A percentile compares a stretch with the other conserved stretches of the same genome.
phyloP scores from a whole-genome alignment of 257 asterid species.

The Solanum phureja region DNA sequence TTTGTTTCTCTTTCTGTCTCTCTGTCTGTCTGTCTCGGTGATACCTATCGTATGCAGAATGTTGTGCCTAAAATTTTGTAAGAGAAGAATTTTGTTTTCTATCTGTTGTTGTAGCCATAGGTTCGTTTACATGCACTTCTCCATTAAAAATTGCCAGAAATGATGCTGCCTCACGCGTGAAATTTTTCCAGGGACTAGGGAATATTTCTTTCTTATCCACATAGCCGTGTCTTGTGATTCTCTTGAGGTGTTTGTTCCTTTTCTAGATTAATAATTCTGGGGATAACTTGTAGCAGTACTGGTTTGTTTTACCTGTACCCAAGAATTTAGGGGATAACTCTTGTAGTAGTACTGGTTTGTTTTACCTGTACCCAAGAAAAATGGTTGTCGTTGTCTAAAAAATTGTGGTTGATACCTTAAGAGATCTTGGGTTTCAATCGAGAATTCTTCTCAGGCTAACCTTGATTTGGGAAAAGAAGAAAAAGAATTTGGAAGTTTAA shows the following conservation, averaged over 20 bases:
- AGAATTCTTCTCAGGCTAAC: neutral
- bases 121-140: neutral
- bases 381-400: neutral
- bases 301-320: neutral
- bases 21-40: neutral
- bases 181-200: neutral
- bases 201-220: neutral
- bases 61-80: neutral
- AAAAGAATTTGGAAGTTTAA: neutral
- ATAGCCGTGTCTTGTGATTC: neutral
- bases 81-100: neutral
- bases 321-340: neutral
- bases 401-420: neutral
- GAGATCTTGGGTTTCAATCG: neutral
- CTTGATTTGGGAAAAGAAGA: neutral
- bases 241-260: neutral
- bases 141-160: neutral
- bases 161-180: neutral
- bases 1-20: neutral
- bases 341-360: neutral
- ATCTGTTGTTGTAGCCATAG: neutral
- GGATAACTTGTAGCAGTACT: neutral
- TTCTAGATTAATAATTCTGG: neutral
- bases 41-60: neutral
- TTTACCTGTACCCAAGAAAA: neutral